Percentiles rank a stretch among this genome's conserved stretches.
Evolutionary conservation across 1,284 basidiomycete genomes (phyloP).

Genomic region (Leccinum subspadiceum): DNA sequence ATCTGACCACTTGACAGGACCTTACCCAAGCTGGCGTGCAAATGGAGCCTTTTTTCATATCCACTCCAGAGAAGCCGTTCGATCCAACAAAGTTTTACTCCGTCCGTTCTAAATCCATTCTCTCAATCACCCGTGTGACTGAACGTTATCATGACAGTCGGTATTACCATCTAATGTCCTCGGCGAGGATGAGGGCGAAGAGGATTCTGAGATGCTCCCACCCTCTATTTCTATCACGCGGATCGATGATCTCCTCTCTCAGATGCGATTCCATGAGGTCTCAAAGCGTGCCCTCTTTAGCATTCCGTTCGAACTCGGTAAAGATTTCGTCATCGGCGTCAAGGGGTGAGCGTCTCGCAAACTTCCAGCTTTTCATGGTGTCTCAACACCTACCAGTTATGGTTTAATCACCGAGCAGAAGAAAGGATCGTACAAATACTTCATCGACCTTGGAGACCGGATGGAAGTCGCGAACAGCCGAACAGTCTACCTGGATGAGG

Average conservation of each 20-base stretch:
- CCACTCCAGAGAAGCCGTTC: conserved; percentile 66
- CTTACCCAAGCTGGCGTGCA: conserved; percentile 77
- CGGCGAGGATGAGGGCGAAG: conserved; percentile 45
- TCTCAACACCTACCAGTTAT: conserved; percentile 53
- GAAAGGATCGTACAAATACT: conserved; percentile 78
- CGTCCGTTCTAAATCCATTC: conserved; percentile 44
- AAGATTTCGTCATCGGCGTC: conserved; percentile 83
- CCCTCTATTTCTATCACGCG: conserved; percentile 68
- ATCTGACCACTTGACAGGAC: conserved; percentile 52
- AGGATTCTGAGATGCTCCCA: conserved; percentile 52
- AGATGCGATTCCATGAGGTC: conserved; percentile 83
- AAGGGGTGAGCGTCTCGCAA: conserved; percentile 65
- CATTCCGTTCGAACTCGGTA: conserved; percentile 77
- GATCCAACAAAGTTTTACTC: conserved; percentile 82
- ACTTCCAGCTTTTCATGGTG: not conserved
- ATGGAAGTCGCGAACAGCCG: conserved; percentile 72
- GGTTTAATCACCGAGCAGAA: conserved; percentile 83
- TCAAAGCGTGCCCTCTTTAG: conserved; percentile 88
- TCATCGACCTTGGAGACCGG: conserved; percentile 73
- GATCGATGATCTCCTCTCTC: conserved; percentile 76
- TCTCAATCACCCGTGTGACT: conserved; percentile 6
- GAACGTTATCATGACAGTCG: conserved; percentile 38
- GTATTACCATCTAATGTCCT: conserved; percentile 59
- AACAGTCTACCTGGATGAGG: conserved; percentile 79
- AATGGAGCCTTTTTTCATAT: conserved; percentile 93